Conservation (phyloP, 2,329 filamentous ascomycete species). For the Fulvia fulva region DNA sequence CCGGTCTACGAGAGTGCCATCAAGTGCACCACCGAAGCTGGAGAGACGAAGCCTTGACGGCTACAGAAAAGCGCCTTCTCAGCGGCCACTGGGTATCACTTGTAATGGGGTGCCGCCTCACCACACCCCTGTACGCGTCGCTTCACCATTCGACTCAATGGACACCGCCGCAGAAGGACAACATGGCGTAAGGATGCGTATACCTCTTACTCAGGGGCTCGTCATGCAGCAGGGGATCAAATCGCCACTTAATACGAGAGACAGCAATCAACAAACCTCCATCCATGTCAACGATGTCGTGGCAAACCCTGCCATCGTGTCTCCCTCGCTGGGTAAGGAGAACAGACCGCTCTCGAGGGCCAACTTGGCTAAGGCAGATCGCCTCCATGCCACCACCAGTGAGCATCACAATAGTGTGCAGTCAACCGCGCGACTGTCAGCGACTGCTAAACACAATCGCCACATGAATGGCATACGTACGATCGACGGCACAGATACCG, state of each 20-base stretch:
- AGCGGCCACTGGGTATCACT: neutral
- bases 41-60: neutral
- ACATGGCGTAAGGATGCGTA: too few relatives aligned
- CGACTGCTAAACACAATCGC: neutral
- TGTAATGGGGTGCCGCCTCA: neutral
- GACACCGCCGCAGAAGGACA: too few relatives aligned
- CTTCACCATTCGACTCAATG: neutral
- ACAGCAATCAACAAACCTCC: neutral
- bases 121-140: neutral
- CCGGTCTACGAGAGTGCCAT: neutral
- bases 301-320: neutral
- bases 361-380: neutral
- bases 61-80: neutral
- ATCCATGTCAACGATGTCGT: neutral
- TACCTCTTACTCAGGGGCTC: too few relatives aligned
- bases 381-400: neutral
- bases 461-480: neutral
- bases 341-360: neutral
- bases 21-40: conserved; percentile 1
- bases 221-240: neutral
- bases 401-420: neutral
- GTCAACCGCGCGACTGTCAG: neutral
- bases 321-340: neutral
- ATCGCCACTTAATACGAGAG: neutral
- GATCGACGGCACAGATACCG: neutral